Evolutionary conservation across 345 rosid genomes (phyloP), one percentile per base, ranked within the genome.

Genomic region (Salix brachista): DNA sequence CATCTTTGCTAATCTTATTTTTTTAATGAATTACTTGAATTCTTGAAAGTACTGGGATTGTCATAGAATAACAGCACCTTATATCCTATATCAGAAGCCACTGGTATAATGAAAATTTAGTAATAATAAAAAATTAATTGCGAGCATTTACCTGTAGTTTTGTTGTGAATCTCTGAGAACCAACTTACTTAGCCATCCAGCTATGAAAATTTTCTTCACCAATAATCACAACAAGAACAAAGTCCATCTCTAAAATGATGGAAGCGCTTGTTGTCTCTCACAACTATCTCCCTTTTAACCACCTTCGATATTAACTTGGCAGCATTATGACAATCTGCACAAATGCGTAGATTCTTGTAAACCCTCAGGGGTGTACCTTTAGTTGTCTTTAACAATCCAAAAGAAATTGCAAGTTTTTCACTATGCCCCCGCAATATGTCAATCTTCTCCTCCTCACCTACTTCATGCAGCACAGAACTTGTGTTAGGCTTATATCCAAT

Each of bases 301-400:
- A 78, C 88, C 71, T 82, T 80, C 34, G 91, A 87, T 78, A 90
- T 84, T 60, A 87, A 80, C 83, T 89, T 90, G 0, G 87, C 86
- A 61, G 88, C 89, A 75, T 89, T 86, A 69, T 90, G 97, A 68
- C 91, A 89, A 82, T 92, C 91, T 58, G 80, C 82, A 77, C 92
- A 90, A 41, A 87, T 86, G 18, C 94, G 79, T 42, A 92, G 81
- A 73, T 92, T 90, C 88, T 90, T 91, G 82, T 77, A 81, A 61
- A 90, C 76, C 69, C 93, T 86, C 48, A 89, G 81, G 17, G 87
- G 82, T 26, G 73, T 80, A 32, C 89, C 90, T 69, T 84, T 75
- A 9, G 73, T 69, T 25, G 90, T 87, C 77, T 86, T 88, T 14
- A 90, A 77, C 79, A 92, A 77, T n/a, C 92, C 92, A 67, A 82